These are phyloP conservation scores for Leccinum pachyderme DNA, from an alignment of 1,284 basidiomycete species.

Conservation along the genomic window DNA sequence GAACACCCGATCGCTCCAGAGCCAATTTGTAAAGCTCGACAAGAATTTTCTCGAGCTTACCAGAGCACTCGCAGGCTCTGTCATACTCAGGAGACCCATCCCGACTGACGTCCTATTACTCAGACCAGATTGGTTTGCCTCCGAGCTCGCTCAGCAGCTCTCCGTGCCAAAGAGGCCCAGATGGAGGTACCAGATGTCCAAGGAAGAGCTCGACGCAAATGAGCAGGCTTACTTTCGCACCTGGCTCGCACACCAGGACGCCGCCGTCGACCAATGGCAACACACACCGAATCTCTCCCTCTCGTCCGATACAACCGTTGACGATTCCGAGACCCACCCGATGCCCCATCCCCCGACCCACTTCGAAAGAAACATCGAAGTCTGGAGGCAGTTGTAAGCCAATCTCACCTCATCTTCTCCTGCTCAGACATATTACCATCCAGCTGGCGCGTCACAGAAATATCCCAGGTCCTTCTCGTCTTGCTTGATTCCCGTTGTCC, in stretches of 20 bases:
- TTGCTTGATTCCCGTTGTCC: conserved; percentile 88
- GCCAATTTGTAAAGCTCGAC: conserved; percentile 68
- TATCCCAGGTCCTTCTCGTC: conserved; percentile 81
- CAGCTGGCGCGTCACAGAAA: conserved; percentile 87
- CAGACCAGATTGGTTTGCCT: conserved; percentile 11
- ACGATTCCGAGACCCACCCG: conserved; percentile 19
- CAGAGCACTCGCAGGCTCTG: conserved; percentile 52
- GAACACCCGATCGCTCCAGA: conserved; percentile 56
- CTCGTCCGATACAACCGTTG: not conserved
- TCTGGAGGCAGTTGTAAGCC: conserved; percentile 86
- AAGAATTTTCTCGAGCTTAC: conserved; percentile 63
- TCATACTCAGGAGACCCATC: conserved; percentile 62
- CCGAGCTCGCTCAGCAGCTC: conserved; percentile 38
- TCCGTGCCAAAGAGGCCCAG: conserved; percentile 66
- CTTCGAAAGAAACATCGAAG: conserved; percentile 88
- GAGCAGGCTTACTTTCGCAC: conserved; percentile 77
- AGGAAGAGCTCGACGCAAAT: conserved; percentile 83
- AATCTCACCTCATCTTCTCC: conserved; percentile 3
- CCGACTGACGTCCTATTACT: conserved; percentile 44
- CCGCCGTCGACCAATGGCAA: conserved; percentile 55
- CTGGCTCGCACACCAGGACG: conserved; percentile 69
- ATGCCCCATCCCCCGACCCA: conserved; percentile 70
- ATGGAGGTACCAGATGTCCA: conserved; percentile 81
- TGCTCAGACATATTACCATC: not conserved
- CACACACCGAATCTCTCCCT: conserved; percentile 18